phyloP scores from a whole-genome alignment of 2,329 filamentous ascomycete species.

The Exophiala calicioides region DNA sequence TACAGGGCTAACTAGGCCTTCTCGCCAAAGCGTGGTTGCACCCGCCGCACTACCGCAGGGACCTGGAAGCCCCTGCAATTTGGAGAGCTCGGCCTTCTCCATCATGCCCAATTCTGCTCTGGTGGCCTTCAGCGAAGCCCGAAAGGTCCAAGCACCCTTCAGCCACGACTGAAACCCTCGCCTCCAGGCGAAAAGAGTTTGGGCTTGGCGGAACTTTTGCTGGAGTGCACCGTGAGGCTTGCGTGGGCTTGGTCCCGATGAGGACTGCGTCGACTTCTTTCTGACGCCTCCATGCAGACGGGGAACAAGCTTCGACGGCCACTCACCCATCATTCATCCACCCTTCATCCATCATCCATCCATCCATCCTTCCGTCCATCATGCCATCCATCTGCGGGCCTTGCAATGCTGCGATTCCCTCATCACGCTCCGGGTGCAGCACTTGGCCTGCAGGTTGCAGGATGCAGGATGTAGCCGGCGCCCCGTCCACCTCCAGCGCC shows the following conservation, averaged over 20 bases:
- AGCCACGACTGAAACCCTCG: too few species aligned
- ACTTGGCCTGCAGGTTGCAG: not conserved
- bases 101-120: too few species aligned
- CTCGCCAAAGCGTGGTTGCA: conserved; percentile 12
- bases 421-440: not conserved
- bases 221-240: not conserved
- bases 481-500: not conserved
- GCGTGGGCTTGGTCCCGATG: not conserved
- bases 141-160: too few species aligned
- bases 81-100: not conserved
- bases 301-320: too few species aligned
- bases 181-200: conserved; percentile 7
- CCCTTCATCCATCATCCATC: too few species aligned
- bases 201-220: conserved; percentile 20
- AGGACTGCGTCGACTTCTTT: not conserved
- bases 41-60: too few species aligned
- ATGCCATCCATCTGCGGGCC: not conserved
- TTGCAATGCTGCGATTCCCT: not conserved
- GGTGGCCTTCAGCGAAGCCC: too few species aligned
- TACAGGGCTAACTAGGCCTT: not conserved
- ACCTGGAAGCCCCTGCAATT: conserved; percentile 18
- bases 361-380: too few species aligned
- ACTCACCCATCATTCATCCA: too few species aligned
- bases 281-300: not conserved
- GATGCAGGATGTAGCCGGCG: not conserved